These are phyloP conservation scores for Botrytis galanthina DNA, from an alignment of 2,329 filamentous ascomycete genomes.

Conservation along the genomic window DNA sequence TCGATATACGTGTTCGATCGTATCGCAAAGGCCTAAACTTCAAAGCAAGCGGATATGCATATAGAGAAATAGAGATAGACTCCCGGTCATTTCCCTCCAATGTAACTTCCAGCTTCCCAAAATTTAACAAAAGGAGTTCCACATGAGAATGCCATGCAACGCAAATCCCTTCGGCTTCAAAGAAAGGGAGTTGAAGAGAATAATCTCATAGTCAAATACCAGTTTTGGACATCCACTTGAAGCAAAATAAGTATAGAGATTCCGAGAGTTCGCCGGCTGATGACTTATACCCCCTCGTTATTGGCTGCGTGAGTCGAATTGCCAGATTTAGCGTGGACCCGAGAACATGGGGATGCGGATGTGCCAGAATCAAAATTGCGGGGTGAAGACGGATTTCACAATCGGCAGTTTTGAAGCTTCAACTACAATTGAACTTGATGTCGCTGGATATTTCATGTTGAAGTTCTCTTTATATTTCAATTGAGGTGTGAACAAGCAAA, in stretches of 20 bases:
- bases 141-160: neutral
- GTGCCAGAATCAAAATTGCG: conserved; percentile 8
- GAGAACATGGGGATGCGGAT: neutral
- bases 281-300: neutral
- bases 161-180: conserved; percentile 8
- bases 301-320: neutral
- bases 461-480: neutral
- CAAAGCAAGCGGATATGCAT: neutral
- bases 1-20: neutral
- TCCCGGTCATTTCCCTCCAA: neutral
- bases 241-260: neutral
- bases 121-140: neutral
- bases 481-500: neutral
- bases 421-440: conserved; percentile 18
- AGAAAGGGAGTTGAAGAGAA: conserved; percentile 5
- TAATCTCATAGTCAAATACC: neutral
- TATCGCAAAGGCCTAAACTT: neutral
- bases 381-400: conserved; percentile 4
- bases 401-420: conserved; percentile 6
- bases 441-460: neutral
- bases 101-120: neutral
- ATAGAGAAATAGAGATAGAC: neutral
- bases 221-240: neutral
- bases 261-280: conserved; percentile 17
- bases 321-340: neutral